A percentile compares a stretch with the other conserved stretches of the same genome.
Evolutionary conservation across 1,139 yeast species (phyloP).

Genomic region (Geotrichum cucujoidarum): DNA sequence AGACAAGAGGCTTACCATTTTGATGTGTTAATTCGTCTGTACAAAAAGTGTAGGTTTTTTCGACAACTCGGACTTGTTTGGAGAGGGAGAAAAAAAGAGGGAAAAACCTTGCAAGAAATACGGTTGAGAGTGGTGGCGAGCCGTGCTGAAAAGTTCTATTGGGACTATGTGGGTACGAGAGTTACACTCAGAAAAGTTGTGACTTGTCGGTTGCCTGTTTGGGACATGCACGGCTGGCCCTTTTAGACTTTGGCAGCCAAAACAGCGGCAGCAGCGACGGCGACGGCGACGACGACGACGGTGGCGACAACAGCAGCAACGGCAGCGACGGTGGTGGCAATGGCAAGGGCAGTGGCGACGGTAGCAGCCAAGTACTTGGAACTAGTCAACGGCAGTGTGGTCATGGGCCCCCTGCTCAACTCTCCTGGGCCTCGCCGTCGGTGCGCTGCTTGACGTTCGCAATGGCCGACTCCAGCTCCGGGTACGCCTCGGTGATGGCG

Average conservation of each 20-base stretch:
- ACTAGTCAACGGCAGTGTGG: no score
- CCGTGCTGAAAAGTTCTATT: no score
- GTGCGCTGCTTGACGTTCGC: slow-evolving; percentile 40
- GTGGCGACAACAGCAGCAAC: no score
- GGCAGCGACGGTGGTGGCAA: no score
- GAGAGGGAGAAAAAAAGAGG: not conserved
- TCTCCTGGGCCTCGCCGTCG: slow-evolving; percentile 5
- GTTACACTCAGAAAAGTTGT: no score
- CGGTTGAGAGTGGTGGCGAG: no score
- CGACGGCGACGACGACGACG: no score
- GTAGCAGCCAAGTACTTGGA: no score
- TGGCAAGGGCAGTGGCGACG: no score
- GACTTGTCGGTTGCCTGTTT: not conserved
- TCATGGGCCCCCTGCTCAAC: no score
- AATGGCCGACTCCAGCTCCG: slow-evolving; percentile 56
- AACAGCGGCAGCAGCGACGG: no score
- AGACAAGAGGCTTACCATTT: slow-evolving; percentile 19
- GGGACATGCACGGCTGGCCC: not conserved
- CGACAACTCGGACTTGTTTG: slow-evolving; percentile 4
- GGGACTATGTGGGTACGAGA: not conserved
- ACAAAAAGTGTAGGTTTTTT: no score
- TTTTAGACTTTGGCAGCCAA: not conserved
- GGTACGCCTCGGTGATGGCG: slow-evolving; percentile 70
- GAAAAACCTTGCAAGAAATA: not conserved
- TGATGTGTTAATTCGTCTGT: slow-evolving; percentile 19